phyloP scores from a whole-genome alignment of 768 basidiomycete species.

The Amanita brunnescens region DNA sequence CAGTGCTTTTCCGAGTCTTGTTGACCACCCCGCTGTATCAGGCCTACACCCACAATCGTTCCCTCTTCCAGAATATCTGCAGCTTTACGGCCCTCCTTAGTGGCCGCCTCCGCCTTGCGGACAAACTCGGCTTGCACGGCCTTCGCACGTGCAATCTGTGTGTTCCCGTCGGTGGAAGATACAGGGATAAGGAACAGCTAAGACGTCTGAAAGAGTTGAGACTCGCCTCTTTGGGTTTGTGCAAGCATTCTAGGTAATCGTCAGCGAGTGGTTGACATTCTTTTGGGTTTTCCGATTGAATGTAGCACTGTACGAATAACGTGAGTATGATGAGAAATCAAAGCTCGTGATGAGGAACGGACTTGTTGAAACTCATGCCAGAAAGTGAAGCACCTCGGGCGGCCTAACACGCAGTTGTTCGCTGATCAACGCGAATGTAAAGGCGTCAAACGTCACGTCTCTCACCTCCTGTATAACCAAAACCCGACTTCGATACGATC shows the following conservation, averaged over 20 bases:
- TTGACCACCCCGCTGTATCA: conserved; percentile 48
- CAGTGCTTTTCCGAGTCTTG: conserved; percentile 4
- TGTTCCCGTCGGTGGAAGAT: conserved; percentile 8
- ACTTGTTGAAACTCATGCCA: conserved; percentile 90
- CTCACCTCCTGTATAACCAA: conserved; percentile 35
- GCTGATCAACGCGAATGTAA: neutral
- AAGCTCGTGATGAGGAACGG: conserved; percentile 2
- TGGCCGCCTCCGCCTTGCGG: conserved; percentile 53
- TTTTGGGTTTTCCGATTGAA: conserved; percentile 62
- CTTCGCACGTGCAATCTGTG: conserved; percentile 48
- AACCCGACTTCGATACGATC: conserved; percentile 30
- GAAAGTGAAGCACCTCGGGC: conserved; percentile 79
- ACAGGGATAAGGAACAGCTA: neutral
- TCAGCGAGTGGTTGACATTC: conserved; percentile 66
- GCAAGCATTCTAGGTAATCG: conserved; percentile 90
- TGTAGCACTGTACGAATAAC: conserved; percentile 72
- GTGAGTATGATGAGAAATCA: neutral
- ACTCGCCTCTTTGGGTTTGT: conserved; percentile 80
- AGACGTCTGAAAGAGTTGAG: neutral
- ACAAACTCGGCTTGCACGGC: conserved; percentile 65
- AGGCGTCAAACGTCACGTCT: conserved; percentile 6
- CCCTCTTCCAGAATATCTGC: conserved; percentile 68
- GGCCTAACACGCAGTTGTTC: conserved; percentile 36
- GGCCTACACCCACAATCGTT: conserved; percentile 65
- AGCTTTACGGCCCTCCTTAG: conserved; percentile 61